These are phyloP conservation scores for Pichia inconspicua DNA, from an alignment of 1,139 yeast genomes.

Conservation along the genomic window DNA sequence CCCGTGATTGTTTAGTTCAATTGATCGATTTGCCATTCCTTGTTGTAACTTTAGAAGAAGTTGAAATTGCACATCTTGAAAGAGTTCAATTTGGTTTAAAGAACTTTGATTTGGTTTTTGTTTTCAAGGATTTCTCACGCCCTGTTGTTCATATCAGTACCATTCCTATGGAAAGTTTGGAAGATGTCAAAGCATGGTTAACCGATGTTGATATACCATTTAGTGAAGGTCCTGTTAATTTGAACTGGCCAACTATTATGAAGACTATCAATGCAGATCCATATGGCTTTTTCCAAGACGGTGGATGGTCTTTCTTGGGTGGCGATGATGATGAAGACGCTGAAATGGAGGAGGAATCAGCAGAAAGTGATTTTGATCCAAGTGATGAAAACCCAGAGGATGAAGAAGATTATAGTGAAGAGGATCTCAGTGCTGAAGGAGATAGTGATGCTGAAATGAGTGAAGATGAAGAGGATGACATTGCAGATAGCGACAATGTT, in stretches of 20 bases:
- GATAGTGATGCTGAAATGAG: constrained; percentile 46
- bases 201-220: constrained; percentile 93
- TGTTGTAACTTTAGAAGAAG: constrained; percentile 84
- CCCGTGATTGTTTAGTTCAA: constrained; percentile 93
- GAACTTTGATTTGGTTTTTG: constrained; percentile 92
- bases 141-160: constrained; percentile 92
- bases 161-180: constrained; percentile 86
- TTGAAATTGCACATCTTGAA: constrained; percentile 91
- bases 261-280: constrained; percentile 90
- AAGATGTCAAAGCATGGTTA: constrained; percentile 91
- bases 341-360: constrained; percentile 34
- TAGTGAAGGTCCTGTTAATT: constrained; percentile 91
- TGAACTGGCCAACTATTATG: constrained; percentile 95
- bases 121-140: constrained; percentile 79
- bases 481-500: constrained; percentile 37
- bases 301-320: constrained; percentile 93
- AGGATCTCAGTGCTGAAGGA: constrained; percentile 37
- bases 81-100: constrained; percentile 96
- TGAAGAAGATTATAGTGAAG: constrained; percentile 59
- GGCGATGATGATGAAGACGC: constrained; percentile 55
- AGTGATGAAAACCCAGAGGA: constrained; percentile 66
- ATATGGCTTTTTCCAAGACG: constrained; percentile 84
- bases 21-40: constrained; percentile 91
- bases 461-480: constrained; percentile 38
- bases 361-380: constrained; percentile 53